Conservation (phyloP, 306 rosid genomes). For the Trifolium pratense region DNA sequence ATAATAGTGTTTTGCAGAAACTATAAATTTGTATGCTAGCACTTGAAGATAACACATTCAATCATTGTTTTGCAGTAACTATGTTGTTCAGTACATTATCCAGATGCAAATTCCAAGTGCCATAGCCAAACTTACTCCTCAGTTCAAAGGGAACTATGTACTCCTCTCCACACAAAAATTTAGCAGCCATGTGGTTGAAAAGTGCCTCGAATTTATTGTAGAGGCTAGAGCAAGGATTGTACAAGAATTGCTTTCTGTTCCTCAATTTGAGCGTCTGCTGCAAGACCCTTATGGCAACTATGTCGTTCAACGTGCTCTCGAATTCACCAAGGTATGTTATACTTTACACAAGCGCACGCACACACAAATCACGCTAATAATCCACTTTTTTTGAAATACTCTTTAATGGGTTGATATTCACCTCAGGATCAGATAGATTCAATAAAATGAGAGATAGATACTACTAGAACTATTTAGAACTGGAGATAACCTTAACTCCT, state of each 20-base stretch:
- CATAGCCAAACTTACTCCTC: conserved; percentile 48
- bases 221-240: conserved; percentile 59
- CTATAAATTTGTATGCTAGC: conserved; percentile 8
- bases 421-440: background rate
- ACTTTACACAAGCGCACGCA: background rate
- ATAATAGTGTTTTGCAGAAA: too few relatives aligned
- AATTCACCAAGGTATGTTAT: conserved; percentile 56
- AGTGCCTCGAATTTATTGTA: conserved; percentile 55
- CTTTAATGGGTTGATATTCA: background rate
- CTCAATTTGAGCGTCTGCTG: conserved; percentile 61
- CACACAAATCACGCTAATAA: background rate
- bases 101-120: conserved; percentile 53
- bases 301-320: conserved; percentile 68
- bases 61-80: conserved; percentile 56
- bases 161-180: conserved; percentile 63
- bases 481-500: background rate
- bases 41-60: conserved; percentile 1
- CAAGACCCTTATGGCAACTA: conserved; percentile 82
- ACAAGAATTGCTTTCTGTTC: conserved; percentile 54
- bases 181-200: conserved; percentile 82
- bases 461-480: background rate
- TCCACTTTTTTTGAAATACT: background rate
- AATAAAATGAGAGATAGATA: background rate
- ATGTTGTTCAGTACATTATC: conserved; percentile 72
- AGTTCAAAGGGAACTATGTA: conserved; percentile 61